These are phyloP conservation scores for Leishmania major DNA, from an alignment of 208 protist genomes.

Conservation along the genomic window DNA sequence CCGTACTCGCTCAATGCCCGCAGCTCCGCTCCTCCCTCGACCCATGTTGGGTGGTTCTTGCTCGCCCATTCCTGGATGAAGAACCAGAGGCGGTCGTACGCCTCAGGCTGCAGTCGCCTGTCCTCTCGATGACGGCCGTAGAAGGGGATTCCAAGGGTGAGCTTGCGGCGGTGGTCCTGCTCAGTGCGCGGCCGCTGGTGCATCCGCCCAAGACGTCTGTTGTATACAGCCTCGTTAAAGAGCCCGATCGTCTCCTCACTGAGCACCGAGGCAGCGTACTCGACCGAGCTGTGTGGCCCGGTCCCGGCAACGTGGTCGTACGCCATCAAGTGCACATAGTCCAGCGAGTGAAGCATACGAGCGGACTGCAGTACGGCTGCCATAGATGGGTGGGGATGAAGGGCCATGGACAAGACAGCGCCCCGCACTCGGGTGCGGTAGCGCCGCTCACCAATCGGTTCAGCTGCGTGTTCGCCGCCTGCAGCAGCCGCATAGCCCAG, in stretches of 20 bases:
- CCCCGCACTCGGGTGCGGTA: conserved; percentile 8
- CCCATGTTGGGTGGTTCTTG: conserved; percentile 36
- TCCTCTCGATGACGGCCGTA: conserved; percentile 49
- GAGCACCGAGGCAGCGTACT: conserved; percentile 35
- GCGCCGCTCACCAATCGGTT: not conserved
- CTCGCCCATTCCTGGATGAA: conserved; percentile 40
- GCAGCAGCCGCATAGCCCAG: conserved; percentile 12
- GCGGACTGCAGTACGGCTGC: conserved; percentile 26
- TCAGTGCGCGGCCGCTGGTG: not conserved
- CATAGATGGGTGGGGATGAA: conserved; percentile 42
- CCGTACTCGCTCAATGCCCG: conserved; percentile 35
- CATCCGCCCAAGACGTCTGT: not conserved
- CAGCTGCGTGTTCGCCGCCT: not conserved
- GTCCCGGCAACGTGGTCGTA: conserved; percentile 46
- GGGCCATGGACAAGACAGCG: conserved; percentile 41
- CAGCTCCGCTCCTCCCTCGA: conserved; percentile 31
- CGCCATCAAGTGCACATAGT: conserved; percentile 76
- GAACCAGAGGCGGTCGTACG: conserved; percentile 46
- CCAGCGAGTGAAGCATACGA: conserved; percentile 32
- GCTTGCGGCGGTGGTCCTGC: conserved; percentile 30
- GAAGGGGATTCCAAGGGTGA: conserved; percentile 72
- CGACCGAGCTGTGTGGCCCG: conserved; percentile 36
- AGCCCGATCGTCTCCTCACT: conserved; percentile 18
- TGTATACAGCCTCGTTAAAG: conserved; percentile 1
- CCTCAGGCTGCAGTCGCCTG: conserved; percentile 32